phyloP scores from a whole-genome alignment of 2,329 filamentous ascomycete species.

The Colletotrichum lentis region DNA sequence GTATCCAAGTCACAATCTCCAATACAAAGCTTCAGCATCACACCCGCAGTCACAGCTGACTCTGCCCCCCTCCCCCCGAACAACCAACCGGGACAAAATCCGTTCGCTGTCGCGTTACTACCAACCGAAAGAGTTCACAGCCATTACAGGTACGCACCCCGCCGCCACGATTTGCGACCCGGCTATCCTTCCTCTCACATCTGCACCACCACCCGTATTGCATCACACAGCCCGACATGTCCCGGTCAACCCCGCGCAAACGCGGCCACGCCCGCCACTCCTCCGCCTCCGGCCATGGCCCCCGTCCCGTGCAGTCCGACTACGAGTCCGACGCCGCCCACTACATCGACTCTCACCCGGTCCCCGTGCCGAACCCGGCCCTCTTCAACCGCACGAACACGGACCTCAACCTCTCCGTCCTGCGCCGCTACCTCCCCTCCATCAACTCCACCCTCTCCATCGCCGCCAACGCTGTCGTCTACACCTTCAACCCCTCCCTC shows the following conservation, averaged over 20 bases:
- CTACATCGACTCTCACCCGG: constrained; percentile 54
- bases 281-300: constrained; percentile 51
- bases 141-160: background rate
- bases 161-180: constrained; percentile 28
- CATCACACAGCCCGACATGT: constrained; percentile 49
- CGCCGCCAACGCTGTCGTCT: constrained; percentile 86
- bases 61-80: background rate
- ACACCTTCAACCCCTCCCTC: constrained; percentile 73
- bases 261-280: constrained; percentile 52
- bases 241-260: constrained; percentile 53
- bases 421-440: constrained; percentile 80
- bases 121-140: background rate
- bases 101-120: too few relatives aligned
- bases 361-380: constrained; percentile 56
- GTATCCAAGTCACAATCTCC: background rate
- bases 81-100: too few relatives aligned
- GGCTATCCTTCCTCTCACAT: constrained; percentile 16
- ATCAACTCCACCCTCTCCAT: constrained; percentile 79
- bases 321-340: constrained; percentile 72
- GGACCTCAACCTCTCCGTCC: constrained; percentile 85
- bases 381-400: constrained; percentile 75
- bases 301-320: constrained; percentile 55
- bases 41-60: background rate
- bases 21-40: background rate
- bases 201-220: constrained; percentile 28